Base-by-base conservation (phyloP, 2,329 filamentous ascomycete species). In the Chalara sp. region DNA sequence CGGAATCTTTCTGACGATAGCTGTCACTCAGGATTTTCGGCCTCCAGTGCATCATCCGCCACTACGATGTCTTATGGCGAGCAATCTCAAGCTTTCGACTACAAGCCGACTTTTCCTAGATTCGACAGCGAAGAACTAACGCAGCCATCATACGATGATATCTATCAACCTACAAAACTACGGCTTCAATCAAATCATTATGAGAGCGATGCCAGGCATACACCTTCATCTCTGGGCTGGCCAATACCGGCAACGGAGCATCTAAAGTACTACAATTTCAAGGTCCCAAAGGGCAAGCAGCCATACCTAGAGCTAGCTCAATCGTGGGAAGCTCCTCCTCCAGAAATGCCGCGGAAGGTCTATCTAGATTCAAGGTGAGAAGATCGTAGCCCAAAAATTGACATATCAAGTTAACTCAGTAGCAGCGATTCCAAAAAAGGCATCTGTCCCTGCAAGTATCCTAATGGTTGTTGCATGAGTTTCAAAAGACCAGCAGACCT, bases 401-500 rank as follows among this genome's bases (percentile, higher is more conserved):
- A 40, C 12, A 45, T 32, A 43, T 2, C 2, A 21, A 30, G 21
- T 32, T 40, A 47, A 42, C 12, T 29, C 32, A 11, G 39, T 6
- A 7, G 13, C n/a, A 59, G 56, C 44, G 44, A 51, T 11, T 31
- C 42, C n/a, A 33, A 51, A 42, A 60, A 54, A 32, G 48, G 47
- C 2, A 13, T 42, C 32, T 54, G 58, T 43, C 53, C 53, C 0
- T 63, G 61, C 29, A 52, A 50, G 29, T 61, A 50, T 32, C 61
- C 61, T 7, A 53, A 33, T 6, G 49, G 47, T 28, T 63, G 61
- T 41, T 50, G 51, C 13, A 53, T 48, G 32, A 30, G 44, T 7
- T 69, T 67, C 53, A 46, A 46, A 1, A 58, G 68, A 35, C 58
- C 62, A 21, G 67, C 67, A 1, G 69, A 72, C 43, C 61, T 70